Base-by-base conservation (phyloP, 2,329 filamentous ascomycete genomes). In the Colletotrichum sp. region DNA sequence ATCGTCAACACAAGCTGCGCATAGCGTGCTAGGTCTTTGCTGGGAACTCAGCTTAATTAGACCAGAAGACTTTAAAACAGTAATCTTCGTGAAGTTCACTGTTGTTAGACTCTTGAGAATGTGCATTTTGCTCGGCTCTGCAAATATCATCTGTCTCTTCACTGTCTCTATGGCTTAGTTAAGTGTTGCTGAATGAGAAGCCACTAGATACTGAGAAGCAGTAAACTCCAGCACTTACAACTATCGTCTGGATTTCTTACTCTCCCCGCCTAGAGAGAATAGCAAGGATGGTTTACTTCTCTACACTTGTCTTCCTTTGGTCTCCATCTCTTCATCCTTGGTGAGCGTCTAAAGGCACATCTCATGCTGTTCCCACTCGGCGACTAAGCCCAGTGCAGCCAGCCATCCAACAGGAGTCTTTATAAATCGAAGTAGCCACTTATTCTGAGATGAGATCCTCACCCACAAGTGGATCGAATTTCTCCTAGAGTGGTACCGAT, bases 241-340 rank as follows among this genome's bases (percentile, higher is more conserved):
- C 39, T 1, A 4, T 0, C 9, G 3, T 48, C 9, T 7, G 18
- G 4, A 1, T n/a, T 0, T n/a, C 0, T 1, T 1, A 48, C 3
- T 48, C 39, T 48, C 12, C 36, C 36, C 7, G 12, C 7, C 4
- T 12, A n/a, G 39, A n/a, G 39, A 43, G 0, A 48, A 48, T 4
- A 10, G 9, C 0, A 48, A 48, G 18, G 18, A 9, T 1, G 18
- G 18, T 5, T 0, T 1, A n/a, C 39, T 6, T 48, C 9, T 48
- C 39, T 7, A 48, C 18, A 48, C 39, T 48, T n/a, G n/a, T n/a
- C n/a, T n/a, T n/a, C n/a, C n/a, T n/a, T n/a, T n/a, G n/a, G n/a
- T n/a, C n/a, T n/a, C n/a, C n/a, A n/a, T 43, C 39, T n/a, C 3
- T 18, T 6, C 18, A 48, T 48, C 39, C 39, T 48, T 1, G 8